Base-by-base conservation (phyloP, 352 stramenopile genomes). In the Thraustotheca clavata region DNA sequence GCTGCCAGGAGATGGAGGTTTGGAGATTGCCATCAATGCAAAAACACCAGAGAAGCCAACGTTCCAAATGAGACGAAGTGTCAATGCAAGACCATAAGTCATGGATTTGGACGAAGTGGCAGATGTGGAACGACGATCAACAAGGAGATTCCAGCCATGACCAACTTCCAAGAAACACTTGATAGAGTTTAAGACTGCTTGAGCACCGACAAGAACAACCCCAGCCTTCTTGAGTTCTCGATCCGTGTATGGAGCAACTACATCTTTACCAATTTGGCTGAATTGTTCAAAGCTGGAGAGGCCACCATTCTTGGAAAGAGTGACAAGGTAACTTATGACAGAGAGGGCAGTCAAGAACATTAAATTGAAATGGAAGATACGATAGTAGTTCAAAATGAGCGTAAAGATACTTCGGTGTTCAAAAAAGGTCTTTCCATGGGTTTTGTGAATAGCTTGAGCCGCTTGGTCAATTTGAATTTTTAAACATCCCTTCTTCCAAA, bases 311-410 rank as follows among this genome's bases (percentile, higher is more conserved):
- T 77, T 77, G 0, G 79, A 88, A 43, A 89, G 73, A 11, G 76
- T 76, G 5, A 83, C 75, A 3, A 67, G 71, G 62, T 87, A 89
- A 4, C 73, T 60, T 43, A 88, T 61, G 8, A 88, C 79, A 11
- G 67, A 71, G 3, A 89, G 63, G 22, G 72, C 35, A 38, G 85
- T 68, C 43, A 89, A 50, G 55, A 88, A 89, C 74, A 89, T 81
- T 35, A 88, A 67, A 62, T 90, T 87, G 72, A 90, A 90, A 55
- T 88, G 77, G 70, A 90, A 90, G 63, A 90, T 90, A 18, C 80
- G 79, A 68, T 88, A 88, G 69, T 87, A 90, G 61, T 88, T 87
- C 26, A 90, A 68, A 27, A 90, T 67, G 47, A 88, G 69, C 1
- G 79, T 88, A 18, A 90, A 74, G 24, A 90, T 50, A 40, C 74